Base-by-base conservation (phyloP, 257 asterid genomes). In the Euphrasia confusa region DNA sequence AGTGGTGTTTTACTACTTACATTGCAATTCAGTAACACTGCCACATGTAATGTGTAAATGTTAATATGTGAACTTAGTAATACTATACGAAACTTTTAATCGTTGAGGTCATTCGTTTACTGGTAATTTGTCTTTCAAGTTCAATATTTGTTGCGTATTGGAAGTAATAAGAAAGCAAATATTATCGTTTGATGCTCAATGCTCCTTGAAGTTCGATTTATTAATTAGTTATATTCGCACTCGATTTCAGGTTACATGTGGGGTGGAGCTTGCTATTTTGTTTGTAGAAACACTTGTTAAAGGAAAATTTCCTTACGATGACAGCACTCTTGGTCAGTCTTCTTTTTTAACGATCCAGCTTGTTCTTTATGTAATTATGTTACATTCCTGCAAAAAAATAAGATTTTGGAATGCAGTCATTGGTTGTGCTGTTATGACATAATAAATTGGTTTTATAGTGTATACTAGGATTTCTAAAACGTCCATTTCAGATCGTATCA, bases 181-280 rank as follows among this genome's bases (percentile, higher is more conserved):
- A 49, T 50, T n/a, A 48, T 66, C 61, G 33, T 65, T 39, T 4
- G 24, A 27, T 50, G 44, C 45, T 76, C 30, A 53, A 8, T 32
- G 33, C 45, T 72, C 30, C 56, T 10, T 53, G 28, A 21, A 61
- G 7, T 50, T 57, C 48, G 24, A 12, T 30, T 13, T 7, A 27
- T 52, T 66, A 26, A 71, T 58, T 40, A 69, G 47, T 24, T 13
- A 37, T 39, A 5, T 26, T 40, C 61, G n/a, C 58, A 40, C 49
- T 68, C 72, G 54, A 57, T 68, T 68, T 64, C 76, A 92, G 99
- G 85, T 86, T 60, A 92, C 95, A 4, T 92, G 99, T 77, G 99
- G 97, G 66, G 84, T 93, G 48, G 99, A 92, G 86, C 97, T 92
- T 78, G 96, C 95, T 53, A 78, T 84, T 68, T 27, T 83, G 79